These are phyloP conservation scores for Microthyrium microscopicum DNA, from an alignment of 2,329 filamentous ascomycete species.

Conservation along the genomic window DNA sequence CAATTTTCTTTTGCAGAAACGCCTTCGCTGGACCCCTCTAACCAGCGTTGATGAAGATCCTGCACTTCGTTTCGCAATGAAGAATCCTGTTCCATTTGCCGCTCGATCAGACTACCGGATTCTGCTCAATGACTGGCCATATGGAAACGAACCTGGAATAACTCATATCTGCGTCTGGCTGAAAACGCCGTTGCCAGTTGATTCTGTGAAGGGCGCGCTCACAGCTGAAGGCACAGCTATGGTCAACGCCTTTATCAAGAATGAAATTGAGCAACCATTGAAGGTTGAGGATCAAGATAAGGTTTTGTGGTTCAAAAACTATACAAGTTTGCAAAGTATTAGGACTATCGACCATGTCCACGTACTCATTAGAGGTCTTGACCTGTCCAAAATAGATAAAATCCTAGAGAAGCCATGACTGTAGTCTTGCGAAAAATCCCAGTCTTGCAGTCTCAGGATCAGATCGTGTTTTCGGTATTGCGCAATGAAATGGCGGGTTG, in stretches of 20 bases:
- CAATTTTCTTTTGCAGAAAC: constrained; percentile 37
- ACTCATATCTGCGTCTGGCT: constrained; percentile 41
- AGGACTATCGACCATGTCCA: constrained; percentile 41
- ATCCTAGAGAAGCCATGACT: constrained; percentile 1
- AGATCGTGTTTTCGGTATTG: too few species aligned
- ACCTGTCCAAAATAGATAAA: constrained; percentile 1
- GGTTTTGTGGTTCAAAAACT: constrained; percentile 51
- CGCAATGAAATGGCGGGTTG: too few species aligned
- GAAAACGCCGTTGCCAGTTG: constrained; percentile 18
- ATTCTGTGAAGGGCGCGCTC: constrained; percentile 17
- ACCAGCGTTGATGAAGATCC: constrained; percentile 6
- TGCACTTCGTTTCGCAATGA: constrained; percentile 23
- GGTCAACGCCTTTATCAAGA: constrained; percentile 13
- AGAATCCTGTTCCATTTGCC: constrained; percentile 35
- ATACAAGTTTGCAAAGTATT: constrained; percentile 43
- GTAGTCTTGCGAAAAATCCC: background rate
- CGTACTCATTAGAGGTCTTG: constrained; percentile 32
- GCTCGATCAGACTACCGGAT: constrained; percentile 38
- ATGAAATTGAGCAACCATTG: constrained; percentile 11
- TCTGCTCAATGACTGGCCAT: constrained; percentile 47
- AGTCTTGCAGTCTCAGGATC: too few species aligned
- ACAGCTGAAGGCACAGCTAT: constrained; percentile 14
- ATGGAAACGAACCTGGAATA: constrained; percentile 38
- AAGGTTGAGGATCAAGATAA: constrained; percentile 24
- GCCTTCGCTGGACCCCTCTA: constrained; percentile 34